Conservation (phyloP, 805 yeast genomes). For the Candida berthetii region DNA sequence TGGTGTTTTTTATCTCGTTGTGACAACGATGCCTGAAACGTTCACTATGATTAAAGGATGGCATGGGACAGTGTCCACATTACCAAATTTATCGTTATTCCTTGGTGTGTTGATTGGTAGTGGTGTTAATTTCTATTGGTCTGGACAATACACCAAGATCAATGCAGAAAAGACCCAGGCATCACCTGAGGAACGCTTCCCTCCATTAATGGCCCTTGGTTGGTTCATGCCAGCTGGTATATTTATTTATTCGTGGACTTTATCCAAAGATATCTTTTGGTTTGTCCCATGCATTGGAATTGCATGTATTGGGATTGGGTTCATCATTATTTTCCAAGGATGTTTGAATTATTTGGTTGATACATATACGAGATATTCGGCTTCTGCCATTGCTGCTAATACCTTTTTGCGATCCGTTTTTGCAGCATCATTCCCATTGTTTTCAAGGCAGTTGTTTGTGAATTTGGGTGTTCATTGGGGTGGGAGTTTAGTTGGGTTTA, state of each 20-base stretch:
- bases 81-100: conserved; percentile 30
- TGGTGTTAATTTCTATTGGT: conserved; percentile 24
- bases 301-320: conserved; percentile 45
- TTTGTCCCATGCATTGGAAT: conserved; percentile 54
- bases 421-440: conserved; percentile 59
- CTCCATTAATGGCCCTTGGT: conserved; percentile 42
- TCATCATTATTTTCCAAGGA: conserved; percentile 52
- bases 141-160: conserved; percentile 25
- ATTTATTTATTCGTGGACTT: conserved; percentile 62
- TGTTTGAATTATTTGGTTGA: conserved; percentile 57
- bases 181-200: conserved; percentile 53
- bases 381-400: conserved; percentile 61
- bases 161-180: conserved; percentile 33
- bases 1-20: conserved; percentile 38
- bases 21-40: conserved; percentile 37
- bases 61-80: conserved; percentile 24
- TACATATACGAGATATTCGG: conserved; percentile 50
- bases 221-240: conserved; percentile 46
- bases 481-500: conserved; percentile 43
- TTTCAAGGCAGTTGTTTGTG: conserved; percentile 45
- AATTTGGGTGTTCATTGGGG: conserved; percentile 51
- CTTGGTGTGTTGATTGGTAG: conserved; percentile 30
- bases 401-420: conserved; percentile 52
- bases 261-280: conserved; percentile 38
- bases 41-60: conserved; percentile 23